These are phyloP conservation scores for Durusdinium trenchii DNA, from an alignment of 73 alveolate genomes.

Conservation along the genomic window DNA sequence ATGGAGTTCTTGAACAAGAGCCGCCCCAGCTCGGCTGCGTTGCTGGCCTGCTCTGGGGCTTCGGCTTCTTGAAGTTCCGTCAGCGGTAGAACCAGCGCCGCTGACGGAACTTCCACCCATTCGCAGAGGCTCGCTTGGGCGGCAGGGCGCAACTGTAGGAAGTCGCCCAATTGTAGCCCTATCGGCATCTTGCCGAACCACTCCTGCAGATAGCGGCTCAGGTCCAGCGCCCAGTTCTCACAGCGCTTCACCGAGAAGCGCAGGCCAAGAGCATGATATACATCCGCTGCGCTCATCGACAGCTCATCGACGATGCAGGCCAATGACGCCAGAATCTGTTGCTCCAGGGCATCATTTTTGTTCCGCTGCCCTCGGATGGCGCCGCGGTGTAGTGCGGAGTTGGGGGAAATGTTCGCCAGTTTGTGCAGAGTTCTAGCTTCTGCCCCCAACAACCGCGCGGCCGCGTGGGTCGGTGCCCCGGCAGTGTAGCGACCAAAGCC, in stretches of 20 bases:
- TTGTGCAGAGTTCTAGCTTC: conserved; percentile 43
- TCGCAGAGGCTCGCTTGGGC: conserved; percentile 39
- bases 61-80: not conserved
- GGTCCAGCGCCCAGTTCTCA: not conserved
- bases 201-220: not conserved
- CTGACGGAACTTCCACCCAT: conserved; percentile 5
- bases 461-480: conserved; percentile 48
- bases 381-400: not conserved
- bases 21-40: conserved; percentile 14
- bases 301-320: no score
- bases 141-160: not conserved
- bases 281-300: conserved; percentile 30
- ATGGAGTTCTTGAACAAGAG: not conserved
- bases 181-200: conserved; percentile 31
- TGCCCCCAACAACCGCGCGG: conserved; percentile 1
- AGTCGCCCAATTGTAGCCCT: conserved; percentile 15
- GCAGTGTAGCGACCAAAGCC: not conserved
- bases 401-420: not conserved
- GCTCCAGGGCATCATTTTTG: not conserved
- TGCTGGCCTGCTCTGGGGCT: not conserved
- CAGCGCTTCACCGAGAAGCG: not conserved
- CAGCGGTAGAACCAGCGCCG: not conserved
- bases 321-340: not conserved
- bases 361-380: not conserved
- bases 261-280: conserved; percentile 3